Percentiles rank a stretch among this genome's conserved stretches.
Conservation (phyloP, 495 filamentous ascomycete species). For the Podospora appendiculata region DNA sequence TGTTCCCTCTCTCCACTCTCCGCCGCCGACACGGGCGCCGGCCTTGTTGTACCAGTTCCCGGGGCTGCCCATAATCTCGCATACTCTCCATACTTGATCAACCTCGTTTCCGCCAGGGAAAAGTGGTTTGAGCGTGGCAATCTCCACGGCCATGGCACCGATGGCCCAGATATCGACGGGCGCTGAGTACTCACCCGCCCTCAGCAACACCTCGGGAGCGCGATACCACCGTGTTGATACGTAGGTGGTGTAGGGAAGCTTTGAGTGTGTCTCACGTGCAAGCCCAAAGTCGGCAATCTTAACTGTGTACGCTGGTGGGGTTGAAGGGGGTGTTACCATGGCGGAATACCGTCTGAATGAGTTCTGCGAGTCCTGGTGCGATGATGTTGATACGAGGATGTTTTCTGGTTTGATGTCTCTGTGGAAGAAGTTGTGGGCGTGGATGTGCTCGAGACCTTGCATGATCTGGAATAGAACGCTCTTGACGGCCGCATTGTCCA, state of each 20-base stretch:
- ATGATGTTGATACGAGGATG: slow-evolving; percentile 91
- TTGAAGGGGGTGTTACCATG: slow-evolving; percentile 88
- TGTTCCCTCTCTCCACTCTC: slow-evolving; percentile 95
- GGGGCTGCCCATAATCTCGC: slow-evolving; percentile 99
- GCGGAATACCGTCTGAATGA: slow-evolving; percentile 88
- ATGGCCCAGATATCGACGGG: slow-evolving; percentile 99
- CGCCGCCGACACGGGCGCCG: slow-evolving; percentile 80
- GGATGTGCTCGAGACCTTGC: slow-evolving; percentile 92
- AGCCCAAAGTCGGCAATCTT: slow-evolving; percentile 99
- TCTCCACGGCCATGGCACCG: slow-evolving; percentile 99
- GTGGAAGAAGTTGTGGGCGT: slow-evolving; percentile 96
- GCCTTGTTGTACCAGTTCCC: slow-evolving; percentile 95
- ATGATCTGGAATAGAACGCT: slow-evolving; percentile 97
- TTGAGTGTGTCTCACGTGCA: slow-evolving; percentile 94
- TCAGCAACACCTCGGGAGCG: slow-evolving; percentile 88
- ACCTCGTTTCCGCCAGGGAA: slow-evolving; percentile 99
- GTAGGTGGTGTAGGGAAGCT: slow-evolving; percentile 94
- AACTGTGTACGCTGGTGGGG: slow-evolving; percentile 86
- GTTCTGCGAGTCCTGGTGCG: slow-evolving; percentile 65
- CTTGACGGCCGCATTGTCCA: slow-evolving; percentile 90
- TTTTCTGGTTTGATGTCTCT: slow-evolving; percentile 99
- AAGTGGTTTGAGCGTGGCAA: slow-evolving; percentile 92
- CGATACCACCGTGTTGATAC: slow-evolving; percentile 99
- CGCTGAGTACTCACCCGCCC: slow-evolving; percentile 94
- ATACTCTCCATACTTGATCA: slow-evolving; percentile 98